Conservation (phyloP, 129 eudicot species). For the Pseudognaphalium luteoalbum region DNA sequence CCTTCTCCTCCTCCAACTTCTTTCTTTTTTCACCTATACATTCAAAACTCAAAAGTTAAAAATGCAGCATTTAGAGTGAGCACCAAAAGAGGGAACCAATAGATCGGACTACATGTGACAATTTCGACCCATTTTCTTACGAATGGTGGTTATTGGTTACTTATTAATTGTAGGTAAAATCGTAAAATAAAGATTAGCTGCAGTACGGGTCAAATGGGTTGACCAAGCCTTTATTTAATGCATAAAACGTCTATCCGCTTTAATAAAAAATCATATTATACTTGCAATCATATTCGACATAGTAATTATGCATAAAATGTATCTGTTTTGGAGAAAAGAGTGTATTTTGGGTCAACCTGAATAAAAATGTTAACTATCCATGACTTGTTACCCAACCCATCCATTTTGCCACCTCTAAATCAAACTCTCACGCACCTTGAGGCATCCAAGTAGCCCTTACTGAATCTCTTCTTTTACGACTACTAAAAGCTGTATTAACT, state of each 20-base stretch:
- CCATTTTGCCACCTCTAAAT: not conserved
- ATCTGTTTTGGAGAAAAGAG: not conserved
- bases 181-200: not conserved
- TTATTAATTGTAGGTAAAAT: not conserved
- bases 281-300: too few species aligned
- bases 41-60: not conserved
- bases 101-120: not conserved
- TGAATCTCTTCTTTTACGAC: conserved; percentile 92
- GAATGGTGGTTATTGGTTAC: not conserved
- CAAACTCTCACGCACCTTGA: conserved; percentile 53
- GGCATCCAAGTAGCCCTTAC: conserved; percentile 97
- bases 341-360: not conserved
- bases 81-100: not conserved
- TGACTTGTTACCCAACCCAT: not conserved
- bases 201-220: not conserved
- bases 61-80: not conserved
- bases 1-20: conserved; percentile 84
- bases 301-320: too few species aligned
- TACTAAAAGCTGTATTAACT: conserved; percentile 88
- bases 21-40: conserved; percentile 69
- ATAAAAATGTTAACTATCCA: not conserved
- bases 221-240: not conserved
- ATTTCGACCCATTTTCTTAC: not conserved
- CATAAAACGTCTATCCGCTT: not conserved
- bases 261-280: too few species aligned